These are phyloP conservation scores for Nannochloris sp. DNA, from an alignment of 139 green algal species.

Conservation along the genomic window DNA sequence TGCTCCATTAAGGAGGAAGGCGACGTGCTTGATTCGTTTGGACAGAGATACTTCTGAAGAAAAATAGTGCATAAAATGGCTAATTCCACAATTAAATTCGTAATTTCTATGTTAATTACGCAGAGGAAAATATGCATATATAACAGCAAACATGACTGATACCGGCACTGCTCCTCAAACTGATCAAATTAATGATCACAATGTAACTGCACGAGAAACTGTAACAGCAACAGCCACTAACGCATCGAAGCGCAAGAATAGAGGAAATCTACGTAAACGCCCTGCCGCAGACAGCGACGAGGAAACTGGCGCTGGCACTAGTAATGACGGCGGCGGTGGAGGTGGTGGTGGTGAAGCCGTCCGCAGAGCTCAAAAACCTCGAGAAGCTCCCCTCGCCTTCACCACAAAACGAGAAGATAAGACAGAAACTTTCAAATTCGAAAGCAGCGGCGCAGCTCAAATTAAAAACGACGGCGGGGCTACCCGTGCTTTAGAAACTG, in stretches of 20 bases:
- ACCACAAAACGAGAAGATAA: conserved; percentile 37
- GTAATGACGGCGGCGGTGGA: no score
- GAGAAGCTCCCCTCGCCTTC: conserved; percentile 44
- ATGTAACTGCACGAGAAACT: conserved; percentile 11
- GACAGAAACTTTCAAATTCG: conserved; percentile 35
- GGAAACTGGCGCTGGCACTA: no score
- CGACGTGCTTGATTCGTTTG: no score
- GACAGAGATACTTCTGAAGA: no score
- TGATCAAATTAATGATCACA: background rate
- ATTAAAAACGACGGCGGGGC: conserved; percentile 45
- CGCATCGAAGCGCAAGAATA: conserved; percentile 24
- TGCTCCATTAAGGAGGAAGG: no score
- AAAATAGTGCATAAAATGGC: no score
- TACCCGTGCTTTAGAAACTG: conserved; percentile 58
- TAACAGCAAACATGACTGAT: no score
- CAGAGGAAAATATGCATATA: no score
- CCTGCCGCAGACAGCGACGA: conserved; percentile 25
- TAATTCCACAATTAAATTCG: no score
- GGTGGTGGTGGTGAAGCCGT: conserved; percentile 11
- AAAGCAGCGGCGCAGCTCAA: conserved; percentile 34
- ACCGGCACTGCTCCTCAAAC: no score
- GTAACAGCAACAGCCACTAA: conserved; percentile 1
- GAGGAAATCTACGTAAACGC: conserved; percentile 63
- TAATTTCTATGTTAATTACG: no score
- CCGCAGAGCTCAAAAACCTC: conserved; percentile 29